Base-by-base conservation (phyloP, 495 filamentous ascomycete genomes). In the Sabuloglossum arenarium region DNA sequence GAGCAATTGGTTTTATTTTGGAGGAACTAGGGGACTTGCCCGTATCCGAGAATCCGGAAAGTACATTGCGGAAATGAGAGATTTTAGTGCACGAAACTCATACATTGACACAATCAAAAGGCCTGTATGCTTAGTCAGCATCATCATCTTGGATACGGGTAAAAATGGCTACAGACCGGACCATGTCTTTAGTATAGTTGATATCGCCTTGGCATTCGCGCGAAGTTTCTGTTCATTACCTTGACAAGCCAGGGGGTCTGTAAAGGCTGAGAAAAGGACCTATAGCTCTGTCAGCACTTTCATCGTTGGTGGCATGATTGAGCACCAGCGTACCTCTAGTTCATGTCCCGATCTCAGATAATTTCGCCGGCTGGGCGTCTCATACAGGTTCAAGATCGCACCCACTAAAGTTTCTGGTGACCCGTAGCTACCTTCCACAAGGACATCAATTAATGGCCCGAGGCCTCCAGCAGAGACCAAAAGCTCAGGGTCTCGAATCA, bases 171-270 rank as follows among this genome's bases (percentile, higher is more conserved):
- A 55, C 29, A 39, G n/a, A 45, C 79, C 79, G 12, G 91, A 81
- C 91, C 91, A 98, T n/a, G 86, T 88, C 63, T 85, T 88, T 52
- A 97, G 69, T 61, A 94, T 82, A n/a, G 80, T 78, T 30, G 86
- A 78, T 53, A 98, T 84, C 1, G 90, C 84, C 61, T 82, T 89
- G 45, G 86, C 81, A 59, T 86, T 90, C 39, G 85, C 82, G 60
- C 86, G 90, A 42, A 97, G 66, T 19, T 83, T 79, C 14, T 82
- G 80, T 63, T 87, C 87, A 62, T 77, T 73, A 2, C 72, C 68
- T 56, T 81, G 80, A 49, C 78, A 77, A 14, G 75, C 75, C 54
- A 85, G 68, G 19, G 84, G 80, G 64, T 95, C 89, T 1, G 89
- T 96, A 60, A 97, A 97, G 11, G 86, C 80, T 1, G 88, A 84